These are phyloP conservation scores for Obba rivulosa DNA, from an alignment of 768 basidiomycete genomes.

Conservation along the genomic window DNA sequence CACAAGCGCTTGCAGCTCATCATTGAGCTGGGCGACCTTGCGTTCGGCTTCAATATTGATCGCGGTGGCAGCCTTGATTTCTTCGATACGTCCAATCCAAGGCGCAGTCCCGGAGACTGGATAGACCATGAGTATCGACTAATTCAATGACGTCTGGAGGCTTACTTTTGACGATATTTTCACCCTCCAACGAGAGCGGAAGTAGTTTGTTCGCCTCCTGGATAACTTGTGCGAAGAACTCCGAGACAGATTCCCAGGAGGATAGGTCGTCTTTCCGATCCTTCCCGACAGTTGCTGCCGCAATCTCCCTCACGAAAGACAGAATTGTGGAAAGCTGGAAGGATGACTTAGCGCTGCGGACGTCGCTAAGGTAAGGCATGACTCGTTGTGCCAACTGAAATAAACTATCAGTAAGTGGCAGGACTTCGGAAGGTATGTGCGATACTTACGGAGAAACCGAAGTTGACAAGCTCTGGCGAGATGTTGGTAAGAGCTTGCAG, in stretches of 20 bases:
- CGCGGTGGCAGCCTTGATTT: slow-evolving; percentile 78
- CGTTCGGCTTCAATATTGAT: slow-evolving; percentile 91
- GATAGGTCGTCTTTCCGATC: slow-evolving; percentile 58
- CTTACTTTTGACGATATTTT: slow-evolving; percentile 77
- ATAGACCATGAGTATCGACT: background rate
- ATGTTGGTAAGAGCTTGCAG: slow-evolving; percentile 67
- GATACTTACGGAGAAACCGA: slow-evolving; percentile 75
- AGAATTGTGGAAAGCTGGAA: slow-evolving; percentile 74
- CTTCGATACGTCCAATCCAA: slow-evolving; percentile 77
- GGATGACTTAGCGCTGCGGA: slow-evolving; percentile 68
- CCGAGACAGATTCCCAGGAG: slow-evolving; percentile 74
- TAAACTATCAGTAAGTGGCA: background rate
- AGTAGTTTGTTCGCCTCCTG: slow-evolving; percentile 68
- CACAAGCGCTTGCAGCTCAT: slow-evolving; percentile 84
- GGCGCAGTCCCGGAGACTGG: slow-evolving; percentile 73
- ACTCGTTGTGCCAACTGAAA: slow-evolving; percentile 82
- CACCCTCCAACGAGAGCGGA: slow-evolving; percentile 65
- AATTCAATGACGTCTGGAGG: background rate
- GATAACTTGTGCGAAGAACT: slow-evolving; percentile 63
- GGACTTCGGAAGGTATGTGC: background rate
- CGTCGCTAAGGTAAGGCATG: slow-evolving; percentile 79
- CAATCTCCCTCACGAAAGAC: slow-evolving; percentile 67
- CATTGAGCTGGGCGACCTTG: slow-evolving; percentile 77
- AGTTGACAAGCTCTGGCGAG: slow-evolving; percentile 80
- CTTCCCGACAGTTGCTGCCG: slow-evolving; percentile 64